A percentile compares a stretch with the other conserved stretches of the same genome.
phyloP scores from a whole-genome alignment of 2,329 filamentous ascomycete species.

The Myriosclerotinia scirpicola region DNA sequence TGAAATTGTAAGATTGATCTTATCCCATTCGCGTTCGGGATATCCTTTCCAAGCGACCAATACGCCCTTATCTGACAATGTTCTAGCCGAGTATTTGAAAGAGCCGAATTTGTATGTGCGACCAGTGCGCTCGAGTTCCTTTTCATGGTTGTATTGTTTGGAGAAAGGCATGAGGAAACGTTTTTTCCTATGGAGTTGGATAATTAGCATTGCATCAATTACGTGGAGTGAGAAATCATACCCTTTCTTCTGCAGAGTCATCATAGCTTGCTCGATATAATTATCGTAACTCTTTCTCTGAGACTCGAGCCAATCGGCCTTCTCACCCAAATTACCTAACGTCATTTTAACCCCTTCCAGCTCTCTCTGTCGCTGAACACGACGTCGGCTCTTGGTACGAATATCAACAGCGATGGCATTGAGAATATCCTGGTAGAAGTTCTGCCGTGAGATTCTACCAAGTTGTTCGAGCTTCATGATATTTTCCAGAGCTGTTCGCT shows the following conservation, averaged over 20 bases:
- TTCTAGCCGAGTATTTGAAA: constrained; percentile 92
- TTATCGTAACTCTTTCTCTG: constrained; percentile 98
- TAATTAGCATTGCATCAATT: constrained; percentile 26
- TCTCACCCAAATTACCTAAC: constrained; percentile 72
- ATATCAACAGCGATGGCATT: constrained; percentile 97
- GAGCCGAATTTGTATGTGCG: constrained; percentile 96
- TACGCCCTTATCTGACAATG: constrained; percentile 89
- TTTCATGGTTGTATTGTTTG: constrained; percentile 97
- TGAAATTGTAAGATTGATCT: constrained; percentile 90
- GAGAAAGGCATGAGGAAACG: constrained; percentile 94
- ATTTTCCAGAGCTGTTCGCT: constrained; percentile 90
- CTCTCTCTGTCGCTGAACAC: constrained; percentile 88
- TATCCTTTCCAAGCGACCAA: constrained; percentile 89
- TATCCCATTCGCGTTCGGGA: constrained; percentile 79
- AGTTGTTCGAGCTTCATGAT: constrained; percentile 84
- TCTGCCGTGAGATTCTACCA: constrained; percentile 81
- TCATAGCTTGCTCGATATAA: constrained; percentile 98
- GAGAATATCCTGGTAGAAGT: constrained; percentile 95
- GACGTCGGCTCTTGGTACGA: constrained; percentile 89
- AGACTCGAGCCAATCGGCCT: constrained; percentile 88
- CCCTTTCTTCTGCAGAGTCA: constrained; percentile 95
- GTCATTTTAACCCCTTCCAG: constrained; percentile 80
- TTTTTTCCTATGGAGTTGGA: constrained; percentile 64
- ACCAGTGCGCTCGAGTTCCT: constrained; percentile 87
- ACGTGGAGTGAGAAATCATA: constrained; percentile 43